phyloP scores from a whole-genome alignment of 2,329 filamentous ascomycete species.

The Xylariaceae sp. region DNA sequence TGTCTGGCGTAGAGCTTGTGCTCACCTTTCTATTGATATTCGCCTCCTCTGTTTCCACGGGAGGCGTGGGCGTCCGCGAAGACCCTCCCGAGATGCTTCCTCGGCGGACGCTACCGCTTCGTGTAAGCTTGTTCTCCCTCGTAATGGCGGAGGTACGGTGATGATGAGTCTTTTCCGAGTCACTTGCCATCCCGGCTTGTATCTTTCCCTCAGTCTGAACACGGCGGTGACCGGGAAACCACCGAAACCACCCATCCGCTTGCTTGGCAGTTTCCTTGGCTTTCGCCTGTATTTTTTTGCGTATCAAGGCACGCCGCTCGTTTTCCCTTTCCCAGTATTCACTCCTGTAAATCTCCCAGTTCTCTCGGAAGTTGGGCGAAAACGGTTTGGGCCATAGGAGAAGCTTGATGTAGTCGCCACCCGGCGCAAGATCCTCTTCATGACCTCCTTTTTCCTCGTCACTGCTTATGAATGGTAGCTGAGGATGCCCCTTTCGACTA shows the following conservation, averaged over 20 bases:
- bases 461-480: constrained; percentile 34
- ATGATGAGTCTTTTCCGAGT: constrained; percentile 36
- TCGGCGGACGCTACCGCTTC: constrained; percentile 49
- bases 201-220: constrained; percentile 38
- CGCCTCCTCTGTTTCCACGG: constrained; percentile 40
- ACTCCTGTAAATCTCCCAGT: constrained; percentile 90
- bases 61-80: constrained; percentile 46
- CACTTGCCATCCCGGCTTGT: constrained; percentile 15
- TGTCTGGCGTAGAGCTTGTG: constrained; percentile 45
- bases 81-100: constrained; percentile 46
- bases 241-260: constrained; percentile 75
- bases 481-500: constrained; percentile 37
- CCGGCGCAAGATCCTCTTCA: constrained; percentile 85
- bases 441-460: constrained; percentile 63
- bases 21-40: constrained; percentile 41
- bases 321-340: constrained; percentile 99
- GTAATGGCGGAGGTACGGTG: constrained; percentile 40
- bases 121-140: constrained; percentile 44
- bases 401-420: constrained; percentile 87
- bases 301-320: constrained; percentile 70
- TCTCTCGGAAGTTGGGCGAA: constrained; percentile 87
- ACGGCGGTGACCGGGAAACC: constrained; percentile 74
- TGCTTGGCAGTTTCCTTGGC: constrained; percentile 64
- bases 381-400: constrained; percentile 91
- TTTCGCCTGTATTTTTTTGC: constrained; percentile 62